These are phyloP conservation scores for Paulownia fortunei DNA, from an alignment of 257 asterid genomes.

Conservation along the genomic window DNA sequence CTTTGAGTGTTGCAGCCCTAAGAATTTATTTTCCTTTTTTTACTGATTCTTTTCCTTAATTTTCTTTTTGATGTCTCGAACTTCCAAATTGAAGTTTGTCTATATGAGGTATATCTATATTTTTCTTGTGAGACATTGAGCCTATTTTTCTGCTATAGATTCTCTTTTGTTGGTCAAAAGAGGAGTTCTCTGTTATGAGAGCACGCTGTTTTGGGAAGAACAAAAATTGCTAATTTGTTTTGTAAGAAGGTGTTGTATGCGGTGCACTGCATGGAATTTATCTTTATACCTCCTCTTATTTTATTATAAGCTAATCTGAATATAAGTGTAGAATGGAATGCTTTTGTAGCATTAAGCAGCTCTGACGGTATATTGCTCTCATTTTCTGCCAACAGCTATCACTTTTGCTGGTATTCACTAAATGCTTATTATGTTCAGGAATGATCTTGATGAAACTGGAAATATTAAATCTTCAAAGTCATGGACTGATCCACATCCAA, in stretches of 20 bases:
- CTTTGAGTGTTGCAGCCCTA: not conserved
- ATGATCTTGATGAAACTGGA: slow-evolving; percentile 44
- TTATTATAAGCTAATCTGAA: not conserved
- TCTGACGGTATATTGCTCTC: slow-evolving; percentile 23
- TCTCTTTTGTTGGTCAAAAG: slow-evolving; percentile 5
- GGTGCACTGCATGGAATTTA: slow-evolving; percentile 9
- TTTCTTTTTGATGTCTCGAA: not conserved
- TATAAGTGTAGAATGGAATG: not conserved
- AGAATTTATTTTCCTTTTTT: not conserved
- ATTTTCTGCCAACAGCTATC: slow-evolving; percentile 22
- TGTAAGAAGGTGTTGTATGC: not conserved
- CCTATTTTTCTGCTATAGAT: not conserved
- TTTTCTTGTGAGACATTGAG: slow-evolving; percentile 1
- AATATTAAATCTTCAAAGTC: slow-evolving; percentile 46
- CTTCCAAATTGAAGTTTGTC: slow-evolving; percentile 1
- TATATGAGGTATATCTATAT: not conserved
- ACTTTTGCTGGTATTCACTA: slow-evolving; percentile 35
- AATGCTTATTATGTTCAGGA: slow-evolving; percentile 53
- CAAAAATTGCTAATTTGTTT: slow-evolving; percentile 11
- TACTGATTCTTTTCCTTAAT: not conserved
- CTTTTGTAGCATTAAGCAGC: slow-evolving; percentile 19
- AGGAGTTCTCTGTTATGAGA: slow-evolving; percentile 8
- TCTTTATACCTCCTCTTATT: not conserved
- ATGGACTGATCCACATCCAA: slow-evolving; percentile 60
- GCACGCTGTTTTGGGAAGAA: slow-evolving; percentile 1